phyloP scores from a whole-genome alignment of 495 filamentous ascomycete genomes.

The Penicillium odoratum region DNA sequence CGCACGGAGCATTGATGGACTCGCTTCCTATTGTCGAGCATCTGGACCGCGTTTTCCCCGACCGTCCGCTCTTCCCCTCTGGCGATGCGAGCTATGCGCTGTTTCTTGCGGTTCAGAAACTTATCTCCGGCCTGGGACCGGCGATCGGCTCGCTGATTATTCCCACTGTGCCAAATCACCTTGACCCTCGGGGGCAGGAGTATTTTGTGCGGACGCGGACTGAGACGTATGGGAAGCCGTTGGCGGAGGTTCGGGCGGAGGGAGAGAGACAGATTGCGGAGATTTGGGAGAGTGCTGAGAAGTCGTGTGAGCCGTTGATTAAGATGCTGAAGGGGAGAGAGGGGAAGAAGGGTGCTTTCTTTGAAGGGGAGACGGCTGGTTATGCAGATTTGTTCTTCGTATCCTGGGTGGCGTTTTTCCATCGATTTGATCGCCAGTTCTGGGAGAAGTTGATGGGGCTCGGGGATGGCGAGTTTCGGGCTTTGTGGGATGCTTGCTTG shows the following conservation, averaged over 20 bases:
- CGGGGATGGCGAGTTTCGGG: constrained; percentile 26
- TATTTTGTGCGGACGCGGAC: constrained; percentile 35
- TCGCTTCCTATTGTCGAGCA: constrained; percentile 40
- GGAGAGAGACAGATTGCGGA: constrained; percentile 16
- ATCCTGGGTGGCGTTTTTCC: constrained; percentile 22
- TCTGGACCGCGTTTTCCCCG: constrained; percentile 37
- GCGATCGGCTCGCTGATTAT: constrained; percentile 15
- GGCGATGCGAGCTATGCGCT: constrained; percentile 35
- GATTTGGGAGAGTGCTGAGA: constrained; percentile 20
- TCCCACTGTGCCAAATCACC: constrained; percentile 21
- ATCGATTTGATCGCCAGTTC: constrained; percentile 21
- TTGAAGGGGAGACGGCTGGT: constrained; percentile 30
- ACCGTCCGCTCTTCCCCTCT: constrained; percentile 32
- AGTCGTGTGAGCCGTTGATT: constrained; percentile 14
- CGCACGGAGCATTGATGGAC: constrained; percentile 36
- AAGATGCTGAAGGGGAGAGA: constrained; percentile 28
- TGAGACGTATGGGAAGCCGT: constrained; percentile 30
- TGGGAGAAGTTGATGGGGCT: constrained; percentile 23
- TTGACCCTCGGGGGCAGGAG: constrained; percentile 33
- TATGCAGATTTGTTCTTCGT: constrained; percentile 30
- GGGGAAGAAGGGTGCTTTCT: constrained; percentile 33
- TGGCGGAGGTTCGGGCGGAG: constrained; percentile 29
- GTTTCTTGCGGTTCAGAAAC: constrained; percentile 41
- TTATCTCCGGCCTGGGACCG: constrained; percentile 26
- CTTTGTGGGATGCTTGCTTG: constrained; percentile 28